Conservation (phyloP, 2,329 filamentous ascomycete genomes). For the Cladosporium oxysporum region DNA sequence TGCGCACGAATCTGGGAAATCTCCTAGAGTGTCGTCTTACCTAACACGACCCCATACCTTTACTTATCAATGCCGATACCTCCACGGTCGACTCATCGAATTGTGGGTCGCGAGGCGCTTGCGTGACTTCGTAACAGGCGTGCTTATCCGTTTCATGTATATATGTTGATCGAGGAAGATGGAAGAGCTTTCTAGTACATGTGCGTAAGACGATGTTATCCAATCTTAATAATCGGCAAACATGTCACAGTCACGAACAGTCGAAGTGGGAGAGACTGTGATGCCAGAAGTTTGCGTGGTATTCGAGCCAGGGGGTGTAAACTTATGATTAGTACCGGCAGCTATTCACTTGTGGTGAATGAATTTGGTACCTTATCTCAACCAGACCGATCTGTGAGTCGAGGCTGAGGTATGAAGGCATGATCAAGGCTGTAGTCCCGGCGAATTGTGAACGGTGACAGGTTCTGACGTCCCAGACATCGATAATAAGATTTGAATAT, state of each 20-base stretch:
- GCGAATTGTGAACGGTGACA: not conserved
- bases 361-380: not conserved
- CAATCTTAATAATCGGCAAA: no score
- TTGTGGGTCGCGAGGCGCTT: not conserved
- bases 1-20: not conserved
- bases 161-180: no score
- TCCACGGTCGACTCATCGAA: not conserved
- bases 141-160: not conserved
- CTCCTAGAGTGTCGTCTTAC: not conserved
- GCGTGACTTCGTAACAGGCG: not conserved
- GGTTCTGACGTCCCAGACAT: not conserved
- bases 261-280: not conserved
- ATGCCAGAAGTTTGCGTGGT: not conserved
- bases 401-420: not conserved
- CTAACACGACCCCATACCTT: not conserved
- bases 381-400: not conserved
- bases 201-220: no score
- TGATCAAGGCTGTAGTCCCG: not conserved
- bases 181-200: no score
- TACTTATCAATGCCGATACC: not conserved
- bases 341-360: not conserved
- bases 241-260: no score
- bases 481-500: not conserved
- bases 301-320: no score
- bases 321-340: no score